phyloP scores from a whole-genome alignment of 2,329 filamentous ascomycete species.

The Colletotrichum sp. region DNA sequence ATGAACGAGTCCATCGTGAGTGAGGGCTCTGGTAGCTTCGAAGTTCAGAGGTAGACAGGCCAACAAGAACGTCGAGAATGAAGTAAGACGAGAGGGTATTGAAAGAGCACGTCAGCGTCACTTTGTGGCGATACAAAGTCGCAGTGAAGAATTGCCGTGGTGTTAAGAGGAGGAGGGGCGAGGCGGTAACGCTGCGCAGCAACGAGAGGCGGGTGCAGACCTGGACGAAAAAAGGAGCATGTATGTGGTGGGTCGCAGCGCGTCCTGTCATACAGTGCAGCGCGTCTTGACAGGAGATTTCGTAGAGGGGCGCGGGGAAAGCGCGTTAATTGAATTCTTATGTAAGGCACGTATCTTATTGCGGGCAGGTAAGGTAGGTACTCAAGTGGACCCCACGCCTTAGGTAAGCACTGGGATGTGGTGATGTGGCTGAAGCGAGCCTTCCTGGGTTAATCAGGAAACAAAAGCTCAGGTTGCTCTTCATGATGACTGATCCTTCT shows the following conservation, averaged over 20 bases:
- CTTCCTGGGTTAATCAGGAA: not conserved
- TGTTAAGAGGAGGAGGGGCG: not conserved
- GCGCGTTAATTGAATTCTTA: not conserved
- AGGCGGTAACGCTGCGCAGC: not conserved
- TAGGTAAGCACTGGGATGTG: not conserved
- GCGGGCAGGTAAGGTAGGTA: too few relatives aligned
- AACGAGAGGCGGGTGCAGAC: not conserved
- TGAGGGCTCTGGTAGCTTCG: not conserved
- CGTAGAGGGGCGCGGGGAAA: not conserved
- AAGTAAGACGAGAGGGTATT: not conserved
- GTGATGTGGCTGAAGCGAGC: not conserved
- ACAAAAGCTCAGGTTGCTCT: not conserved
- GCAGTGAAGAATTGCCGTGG: not conserved
- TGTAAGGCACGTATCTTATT: not conserved
- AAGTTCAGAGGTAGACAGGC: not conserved
- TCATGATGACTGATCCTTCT: not conserved
- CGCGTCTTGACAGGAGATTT: not conserved
- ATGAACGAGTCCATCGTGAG: conserved; percentile 72
- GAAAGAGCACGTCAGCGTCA: not conserved
- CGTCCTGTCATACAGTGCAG: not conserved
- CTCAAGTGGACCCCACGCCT: not conserved
- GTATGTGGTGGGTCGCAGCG: not conserved
- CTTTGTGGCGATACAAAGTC: not conserved
- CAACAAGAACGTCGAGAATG: not conserved
- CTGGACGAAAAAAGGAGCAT: not conserved